phyloP scores from a whole-genome alignment of 495 filamentous ascomycete species.

The Podospora comata region DNA sequence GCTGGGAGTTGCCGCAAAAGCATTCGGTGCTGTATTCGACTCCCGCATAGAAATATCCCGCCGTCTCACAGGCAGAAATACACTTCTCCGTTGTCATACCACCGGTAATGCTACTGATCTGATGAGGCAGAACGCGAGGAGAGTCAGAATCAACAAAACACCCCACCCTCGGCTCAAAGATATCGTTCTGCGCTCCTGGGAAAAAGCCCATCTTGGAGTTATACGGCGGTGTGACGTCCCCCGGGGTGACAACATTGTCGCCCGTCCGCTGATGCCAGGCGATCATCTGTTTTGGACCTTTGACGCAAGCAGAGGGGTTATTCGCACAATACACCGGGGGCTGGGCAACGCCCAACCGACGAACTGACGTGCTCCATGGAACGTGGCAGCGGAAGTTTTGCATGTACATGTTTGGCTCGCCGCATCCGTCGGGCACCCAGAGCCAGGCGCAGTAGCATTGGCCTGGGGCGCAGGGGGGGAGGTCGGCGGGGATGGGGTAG shows the following conservation, averaged over 20 bases:
- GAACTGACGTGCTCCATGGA: conserved; percentile 41
- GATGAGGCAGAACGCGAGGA: neutral
- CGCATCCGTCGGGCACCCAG: conserved; percentile 54
- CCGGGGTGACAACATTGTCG: conserved; percentile 39
- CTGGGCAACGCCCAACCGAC: conserved; percentile 39
- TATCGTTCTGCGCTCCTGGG: conserved; percentile 48
- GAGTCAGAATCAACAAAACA: neutral
- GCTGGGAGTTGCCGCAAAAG: conserved; percentile 15
- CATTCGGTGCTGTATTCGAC: conserved; percentile 18
- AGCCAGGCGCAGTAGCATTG: conserved; percentile 58
- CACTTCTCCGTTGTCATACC: conserved; percentile 34
- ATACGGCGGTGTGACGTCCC: conserved; percentile 36
- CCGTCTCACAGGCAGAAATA: conserved; percentile 17
- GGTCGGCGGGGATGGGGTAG: conserved; percentile 46
- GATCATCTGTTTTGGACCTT: conserved; percentile 56
- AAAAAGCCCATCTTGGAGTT: conserved; percentile 42
- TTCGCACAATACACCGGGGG: conserved; percentile 45
- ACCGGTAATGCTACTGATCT: conserved; percentile 30
- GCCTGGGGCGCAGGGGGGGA: conserved; percentile 48
- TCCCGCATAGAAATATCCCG: conserved; percentile 14
- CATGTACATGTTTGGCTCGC: conserved; percentile 50
- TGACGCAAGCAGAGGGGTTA: conserved; percentile 43
- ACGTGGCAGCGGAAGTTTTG: conserved; percentile 54
- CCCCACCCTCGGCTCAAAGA: conserved; percentile 30
- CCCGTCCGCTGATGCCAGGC: conserved; percentile 46